Base-by-base conservation (phyloP, 306 rosid species). In the Alnus rubra region DNA sequence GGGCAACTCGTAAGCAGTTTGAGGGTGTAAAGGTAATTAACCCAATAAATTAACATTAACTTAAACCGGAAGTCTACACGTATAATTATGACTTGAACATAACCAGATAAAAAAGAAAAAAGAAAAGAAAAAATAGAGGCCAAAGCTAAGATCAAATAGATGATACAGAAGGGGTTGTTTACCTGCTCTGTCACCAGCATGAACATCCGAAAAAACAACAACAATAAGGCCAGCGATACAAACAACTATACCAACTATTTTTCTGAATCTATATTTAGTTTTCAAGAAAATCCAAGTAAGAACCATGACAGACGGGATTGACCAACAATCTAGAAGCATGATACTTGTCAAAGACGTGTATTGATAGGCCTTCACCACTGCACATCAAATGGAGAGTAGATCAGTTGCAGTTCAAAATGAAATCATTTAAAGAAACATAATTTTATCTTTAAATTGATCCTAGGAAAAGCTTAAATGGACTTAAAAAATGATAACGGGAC, bases 341-440 rank as follows among this genome's bases (percentile, higher is more conserved):
- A 95, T 97, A 52, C 98, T 95, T 28, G 99, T 95, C 50, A 95
- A 80, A 72, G 98, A 90, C 78, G 99, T 95, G 88, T 95, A 93
- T 82, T 95, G 98, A 85, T 95, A 95, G 23, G 99, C 97, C 92
- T 91, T 91, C 85, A 95, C 99, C 87, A 95, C 99, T 95, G 93
- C 90, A 80, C 76, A 79, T 73, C 52, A 53, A 74, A 83, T 44
- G 35, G 80, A 68, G 67, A 81, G 12, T 48, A 31, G 49, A 67
- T 39, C 15, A 74, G 53, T 59, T 63, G 59, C 56, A 63, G 45
- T 69, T 75, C 73, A 75, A 78, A 79, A 70, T 52, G 70, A 56
- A 64, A 75, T 51, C 37, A 75, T 60, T 45, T 68, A 6, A 23
- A 13, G 39, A 49, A 79, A 75, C 4, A 58, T n/a, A 12, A 55